These are phyloP conservation scores for Vickermania spadyakhi DNA, from an alignment of 208 protist species.

Conservation along the genomic window DNA sequence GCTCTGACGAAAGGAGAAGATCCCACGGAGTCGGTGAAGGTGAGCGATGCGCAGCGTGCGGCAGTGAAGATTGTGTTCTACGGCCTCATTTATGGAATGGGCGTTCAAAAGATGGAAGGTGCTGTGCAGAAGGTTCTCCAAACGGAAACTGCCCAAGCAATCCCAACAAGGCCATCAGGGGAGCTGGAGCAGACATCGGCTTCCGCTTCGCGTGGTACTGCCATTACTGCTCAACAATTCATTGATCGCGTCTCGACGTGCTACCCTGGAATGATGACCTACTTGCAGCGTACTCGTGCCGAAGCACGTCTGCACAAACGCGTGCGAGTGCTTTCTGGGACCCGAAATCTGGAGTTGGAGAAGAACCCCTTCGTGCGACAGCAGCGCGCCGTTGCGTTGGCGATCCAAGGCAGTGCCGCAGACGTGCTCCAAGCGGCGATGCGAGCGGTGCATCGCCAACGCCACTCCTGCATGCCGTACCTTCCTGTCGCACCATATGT, in stretches of 20 bases:
- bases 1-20: not conserved
- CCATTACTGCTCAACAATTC: conserved; percentile 25
- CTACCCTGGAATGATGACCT: conserved; percentile 53
- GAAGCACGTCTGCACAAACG: conserved; percentile 20
- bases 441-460: conserved; percentile 42
- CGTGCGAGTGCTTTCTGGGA: conserved; percentile 37
- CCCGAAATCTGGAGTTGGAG: conserved; percentile 26
- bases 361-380: conserved; percentile 34
- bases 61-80: conserved; percentile 81
- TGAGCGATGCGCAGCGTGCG: conserved; percentile 37
- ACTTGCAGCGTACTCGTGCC: conserved; percentile 37
- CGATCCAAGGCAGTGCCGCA: conserved; percentile 79
- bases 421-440: conserved; percentile 80
- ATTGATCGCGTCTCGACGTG: conserved; percentile 32
- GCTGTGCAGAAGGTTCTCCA: conserved; percentile 7
- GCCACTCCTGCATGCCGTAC: conserved; percentile 41
- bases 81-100: conserved; percentile 87
- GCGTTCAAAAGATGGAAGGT: conserved; percentile 39
- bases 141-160: not conserved
- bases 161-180: not conserved
- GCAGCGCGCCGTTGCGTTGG: conserved; percentile 55
- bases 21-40: not conserved
- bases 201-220: not conserved
- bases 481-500: conserved; percentile 40
- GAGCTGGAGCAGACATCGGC: not conserved